phyloP scores from a whole-genome alignment of 2,329 filamentous ascomycete genomes.

The Penicillium frequentans region DNA sequence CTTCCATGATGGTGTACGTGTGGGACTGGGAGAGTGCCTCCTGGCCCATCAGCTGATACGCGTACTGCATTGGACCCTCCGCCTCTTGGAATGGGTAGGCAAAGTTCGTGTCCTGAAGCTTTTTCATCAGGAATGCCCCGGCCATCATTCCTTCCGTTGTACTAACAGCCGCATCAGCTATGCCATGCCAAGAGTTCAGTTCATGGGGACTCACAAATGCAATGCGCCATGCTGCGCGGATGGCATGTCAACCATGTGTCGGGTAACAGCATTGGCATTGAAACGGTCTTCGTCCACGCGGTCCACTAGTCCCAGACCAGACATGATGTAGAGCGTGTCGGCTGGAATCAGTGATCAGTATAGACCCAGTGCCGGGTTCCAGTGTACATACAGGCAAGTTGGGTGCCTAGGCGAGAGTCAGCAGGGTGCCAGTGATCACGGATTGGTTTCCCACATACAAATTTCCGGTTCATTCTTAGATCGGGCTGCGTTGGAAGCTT shows the following conservation, averaged over 20 bases:
- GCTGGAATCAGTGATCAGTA: constrained; percentile 24
- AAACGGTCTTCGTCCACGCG: constrained; percentile 32
- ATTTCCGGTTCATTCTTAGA: constrained; percentile 17
- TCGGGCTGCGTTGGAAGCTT: constrained; percentile 18
- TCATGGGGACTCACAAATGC: constrained; percentile 32
- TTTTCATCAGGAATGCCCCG: constrained; percentile 37
- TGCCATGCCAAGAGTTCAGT: neutral
- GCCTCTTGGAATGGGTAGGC: constrained; percentile 36
- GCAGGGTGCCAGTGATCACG: neutral
- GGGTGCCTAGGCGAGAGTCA: constrained; percentile 7
- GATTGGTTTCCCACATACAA: constrained; percentile 17
- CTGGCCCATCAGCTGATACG: constrained; percentile 33
- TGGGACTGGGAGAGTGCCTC: constrained; percentile 29
- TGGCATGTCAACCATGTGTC: constrained; percentile 34
- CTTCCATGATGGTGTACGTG: constrained; percentile 39
- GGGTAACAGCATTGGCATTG: constrained; percentile 34
- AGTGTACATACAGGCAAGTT: constrained; percentile 12
- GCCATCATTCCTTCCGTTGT: constrained; percentile 38
- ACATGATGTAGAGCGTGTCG: constrained; percentile 39
- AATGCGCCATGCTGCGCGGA: constrained; percentile 38
- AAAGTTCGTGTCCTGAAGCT: constrained; percentile 35
- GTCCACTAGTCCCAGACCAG: constrained; percentile 37
- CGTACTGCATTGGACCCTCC: constrained; percentile 37
- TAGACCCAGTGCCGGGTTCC: neutral
- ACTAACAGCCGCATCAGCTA: constrained; percentile 3